Percentiles rank a stretch among this genome's conserved stretches.
phyloP scores from a whole-genome alignment of 139 green algal species.

The Spirogloea muscicola region DNA sequence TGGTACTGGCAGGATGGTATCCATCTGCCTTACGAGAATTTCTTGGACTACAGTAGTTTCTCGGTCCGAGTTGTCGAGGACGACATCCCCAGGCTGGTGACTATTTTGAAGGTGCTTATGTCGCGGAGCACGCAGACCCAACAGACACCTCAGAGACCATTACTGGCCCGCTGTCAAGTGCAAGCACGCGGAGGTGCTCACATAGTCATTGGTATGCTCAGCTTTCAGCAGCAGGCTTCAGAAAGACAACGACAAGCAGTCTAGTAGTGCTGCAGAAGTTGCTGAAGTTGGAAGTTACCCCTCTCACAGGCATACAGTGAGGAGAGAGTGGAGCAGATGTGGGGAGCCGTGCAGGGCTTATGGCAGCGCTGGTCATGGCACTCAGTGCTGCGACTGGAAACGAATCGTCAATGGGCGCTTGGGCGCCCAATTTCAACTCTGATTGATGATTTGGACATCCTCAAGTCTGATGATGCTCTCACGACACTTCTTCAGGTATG shows the following conservation, averaged over 20 bases:
- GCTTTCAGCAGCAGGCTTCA: too few relatives aligned
- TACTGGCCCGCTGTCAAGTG: too few relatives aligned
- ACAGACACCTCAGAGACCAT: not conserved
- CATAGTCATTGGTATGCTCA: too few relatives aligned
- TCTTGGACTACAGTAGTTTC: conserved; percentile 15
- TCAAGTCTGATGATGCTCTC: conserved; percentile 17
- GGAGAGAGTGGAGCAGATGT: not conserved
- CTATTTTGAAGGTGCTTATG: conserved; percentile 32
- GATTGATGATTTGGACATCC: too few relatives aligned
- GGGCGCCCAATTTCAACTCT: conserved; percentile 5
- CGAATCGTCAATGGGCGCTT: conserved; percentile 1
- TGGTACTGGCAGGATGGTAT: conserved; percentile 41
- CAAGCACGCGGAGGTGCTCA: too few relatives aligned
- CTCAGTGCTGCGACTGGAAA: not conserved
- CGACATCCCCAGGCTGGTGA: conserved; percentile 28
- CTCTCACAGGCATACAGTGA: not conserved
- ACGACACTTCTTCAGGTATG: conserved; percentile 28
- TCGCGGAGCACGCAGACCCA: too few relatives aligned
- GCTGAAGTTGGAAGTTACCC: too few relatives aligned
- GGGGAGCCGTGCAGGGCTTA: not conserved
- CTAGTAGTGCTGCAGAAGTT: too few relatives aligned
- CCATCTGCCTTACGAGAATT: conserved; percentile 30
- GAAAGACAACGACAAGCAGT: too few relatives aligned
- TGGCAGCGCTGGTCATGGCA: conserved; percentile 23
- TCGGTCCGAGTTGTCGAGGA: conserved; percentile 9